Evolutionary conservation across 2,329 filamentous ascomycete genomes (phyloP).

Genomic region (Colletotrichum sojae): DNA sequence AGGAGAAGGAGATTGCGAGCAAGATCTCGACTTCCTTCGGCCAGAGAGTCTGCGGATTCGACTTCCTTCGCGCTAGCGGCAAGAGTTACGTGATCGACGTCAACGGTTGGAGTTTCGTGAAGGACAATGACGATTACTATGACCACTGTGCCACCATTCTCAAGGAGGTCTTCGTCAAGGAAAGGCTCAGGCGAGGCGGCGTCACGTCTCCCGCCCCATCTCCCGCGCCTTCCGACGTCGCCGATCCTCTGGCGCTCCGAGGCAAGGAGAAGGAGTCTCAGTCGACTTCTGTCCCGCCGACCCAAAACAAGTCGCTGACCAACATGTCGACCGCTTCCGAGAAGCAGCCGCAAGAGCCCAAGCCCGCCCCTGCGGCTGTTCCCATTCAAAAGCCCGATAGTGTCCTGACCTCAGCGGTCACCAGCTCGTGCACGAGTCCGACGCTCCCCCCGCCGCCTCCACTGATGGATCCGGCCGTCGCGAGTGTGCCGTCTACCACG

Average conservation of each 20-base stretch:
- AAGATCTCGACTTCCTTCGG: conserved; percentile 94
- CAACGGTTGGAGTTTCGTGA: conserved; percentile 99
- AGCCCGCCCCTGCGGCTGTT: conserved; percentile 38
- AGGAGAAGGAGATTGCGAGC: conserved; percentile 88
- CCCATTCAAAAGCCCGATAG: conserved; percentile 52
- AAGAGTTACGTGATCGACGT: conserved; percentile 99
- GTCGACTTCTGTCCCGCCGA: conserved; percentile 24
- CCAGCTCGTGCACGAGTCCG: conserved; percentile 54
- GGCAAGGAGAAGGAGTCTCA: conserved; percentile 58
- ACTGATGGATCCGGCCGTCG: conserved; percentile 31
- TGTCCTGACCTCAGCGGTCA: conserved; percentile 49
- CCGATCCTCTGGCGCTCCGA: conserved; percentile 50
- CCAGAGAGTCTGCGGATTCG: conserved; percentile 95
- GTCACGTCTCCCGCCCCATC: conserved; percentile 69
- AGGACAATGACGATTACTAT: conserved; percentile 99
- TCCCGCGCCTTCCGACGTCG: conserved; percentile 59
- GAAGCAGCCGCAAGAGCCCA: conserved; percentile 38
- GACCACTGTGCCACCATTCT: conserved; percentile 90
- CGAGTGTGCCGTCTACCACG: conserved; percentile 53
- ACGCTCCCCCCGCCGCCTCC: conserved; percentile 50
- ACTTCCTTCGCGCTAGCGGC: conserved; percentile 87
- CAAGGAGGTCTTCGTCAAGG: conserved; percentile 87
- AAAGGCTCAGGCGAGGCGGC: conserved; percentile 77
- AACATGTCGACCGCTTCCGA: conserved; percentile 30
- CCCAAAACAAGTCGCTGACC: conserved; percentile 34